A percentile compares a stretch with the other conserved stretches of the same genome.
phyloP scores from a whole-genome alignment of 306 rosid genomes.

The Cajanus cajan region DNA sequence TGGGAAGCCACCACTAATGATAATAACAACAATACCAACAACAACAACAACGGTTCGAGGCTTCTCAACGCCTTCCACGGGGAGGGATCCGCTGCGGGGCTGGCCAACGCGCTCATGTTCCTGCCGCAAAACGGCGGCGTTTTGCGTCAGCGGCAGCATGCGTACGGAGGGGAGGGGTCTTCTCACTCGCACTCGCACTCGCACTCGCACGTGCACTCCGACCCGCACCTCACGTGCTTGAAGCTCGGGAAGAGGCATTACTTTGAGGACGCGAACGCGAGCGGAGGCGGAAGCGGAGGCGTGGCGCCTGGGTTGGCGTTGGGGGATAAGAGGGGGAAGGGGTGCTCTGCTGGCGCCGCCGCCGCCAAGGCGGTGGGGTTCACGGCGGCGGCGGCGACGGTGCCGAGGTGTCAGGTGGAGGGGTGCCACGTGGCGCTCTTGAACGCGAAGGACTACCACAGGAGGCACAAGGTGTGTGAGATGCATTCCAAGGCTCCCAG shows the following conservation, averaged over 20 bases:
- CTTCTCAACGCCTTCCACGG: conserved; percentile 20
- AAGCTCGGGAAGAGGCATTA: conserved; percentile 93
- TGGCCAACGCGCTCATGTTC: conserved; percentile 32
- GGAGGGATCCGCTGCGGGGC: conserved; percentile 8
- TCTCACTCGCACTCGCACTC: too few species aligned
- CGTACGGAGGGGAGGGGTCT: conserved; percentile 44
- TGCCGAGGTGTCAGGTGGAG: conserved; percentile 88
- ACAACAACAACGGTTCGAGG: conserved; percentile 14
- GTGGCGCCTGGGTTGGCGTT: not conserved
- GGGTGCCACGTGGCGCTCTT: conserved; percentile 82
- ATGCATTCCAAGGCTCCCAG: conserved; percentile 92
- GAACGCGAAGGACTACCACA: conserved; percentile 86
- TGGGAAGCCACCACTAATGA: conserved; percentile 40
- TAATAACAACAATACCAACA: too few species aligned
- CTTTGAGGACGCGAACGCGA: conserved; percentile 59
- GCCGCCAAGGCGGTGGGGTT: not conserved
- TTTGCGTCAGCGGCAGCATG: not conserved
- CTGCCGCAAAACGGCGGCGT: conserved; percentile 6
- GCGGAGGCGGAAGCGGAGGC: not conserved
- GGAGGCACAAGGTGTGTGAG: conserved; percentile 94
- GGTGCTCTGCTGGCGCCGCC: not conserved
- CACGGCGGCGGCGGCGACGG: conserved; percentile 21
- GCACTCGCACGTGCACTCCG: conserved; percentile 56
- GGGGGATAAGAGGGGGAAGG: conserved; percentile 47
- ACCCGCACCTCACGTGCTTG: conserved; percentile 79